These are phyloP conservation scores for Chaetomium sp. DNA, from an alignment of 2,329 filamentous ascomycete species.

Conservation along the genomic window DNA sequence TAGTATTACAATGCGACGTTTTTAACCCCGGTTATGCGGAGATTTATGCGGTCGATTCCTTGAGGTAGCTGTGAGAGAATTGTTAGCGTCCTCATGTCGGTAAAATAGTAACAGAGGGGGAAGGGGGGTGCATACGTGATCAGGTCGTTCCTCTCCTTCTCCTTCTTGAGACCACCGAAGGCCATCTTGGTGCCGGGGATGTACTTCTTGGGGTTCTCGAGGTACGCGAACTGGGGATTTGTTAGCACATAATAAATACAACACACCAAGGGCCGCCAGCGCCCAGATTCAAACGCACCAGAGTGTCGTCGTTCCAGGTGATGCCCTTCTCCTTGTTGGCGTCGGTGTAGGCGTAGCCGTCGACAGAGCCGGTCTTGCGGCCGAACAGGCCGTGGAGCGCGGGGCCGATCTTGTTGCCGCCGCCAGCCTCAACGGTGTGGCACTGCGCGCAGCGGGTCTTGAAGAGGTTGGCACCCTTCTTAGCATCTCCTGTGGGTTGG, in stretches of 20 bases:
- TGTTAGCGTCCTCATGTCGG: neutral
- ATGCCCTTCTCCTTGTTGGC: conserved; percentile 98
- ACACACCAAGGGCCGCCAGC: neutral
- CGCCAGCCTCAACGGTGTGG: conserved; percentile 87
- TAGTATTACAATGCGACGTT: conserved; percentile 10
- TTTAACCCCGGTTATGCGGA: neutral
- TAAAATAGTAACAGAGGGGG: neutral
- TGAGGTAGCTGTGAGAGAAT: conserved; percentile 10
- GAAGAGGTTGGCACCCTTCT: conserved; percentile 98
- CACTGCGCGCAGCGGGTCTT: conserved; percentile 98
- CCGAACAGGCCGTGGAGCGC: conserved; percentile 96
- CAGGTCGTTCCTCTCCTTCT: conserved; percentile 97
- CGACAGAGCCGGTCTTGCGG: conserved; percentile 85
- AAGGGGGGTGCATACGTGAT: conserved; percentile 66
- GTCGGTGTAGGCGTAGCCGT: conserved; percentile 95
- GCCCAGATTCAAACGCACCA: conserved; percentile 49
- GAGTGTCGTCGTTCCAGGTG: conserved; percentile 75
- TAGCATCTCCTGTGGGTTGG: conserved; percentile 63
- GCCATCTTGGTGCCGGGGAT: conserved; percentile 99
- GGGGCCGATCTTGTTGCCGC: conserved; percentile 97
- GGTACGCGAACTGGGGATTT: conserved; percentile 75
- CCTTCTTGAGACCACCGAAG: conserved; percentile 99
- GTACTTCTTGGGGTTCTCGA: conserved; percentile 99
- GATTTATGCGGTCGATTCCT: conserved; percentile 13
- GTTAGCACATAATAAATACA: neutral